Conservation (phyloP, 768 basidiomycete species). For the Phanerochaete sordida region DNA sequence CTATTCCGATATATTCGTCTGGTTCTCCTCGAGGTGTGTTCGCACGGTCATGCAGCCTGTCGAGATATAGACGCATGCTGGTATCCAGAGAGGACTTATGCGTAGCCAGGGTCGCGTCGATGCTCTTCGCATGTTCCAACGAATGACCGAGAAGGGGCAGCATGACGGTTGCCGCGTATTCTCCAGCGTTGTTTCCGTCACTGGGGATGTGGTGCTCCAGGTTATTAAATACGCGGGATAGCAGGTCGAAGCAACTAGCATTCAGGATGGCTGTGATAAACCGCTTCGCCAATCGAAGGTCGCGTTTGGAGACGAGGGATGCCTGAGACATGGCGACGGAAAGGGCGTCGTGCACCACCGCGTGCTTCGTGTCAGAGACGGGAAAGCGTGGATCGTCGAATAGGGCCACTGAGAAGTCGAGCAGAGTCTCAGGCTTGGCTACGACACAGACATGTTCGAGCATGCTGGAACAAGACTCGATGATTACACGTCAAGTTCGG, state of each 20-base stretch:
- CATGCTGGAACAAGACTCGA: no score
- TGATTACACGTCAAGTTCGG: no score
- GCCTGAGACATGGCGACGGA: neutral
- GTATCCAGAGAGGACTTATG: neutral
- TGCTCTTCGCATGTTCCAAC: neutral
- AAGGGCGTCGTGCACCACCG: neutral
- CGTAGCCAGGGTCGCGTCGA: no score
- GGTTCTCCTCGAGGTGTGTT: neutral
- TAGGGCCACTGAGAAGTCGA: neutral
- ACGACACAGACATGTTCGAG: no score
- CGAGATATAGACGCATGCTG: neutral
- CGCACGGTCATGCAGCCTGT: neutral
- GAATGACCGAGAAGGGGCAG: neutral
- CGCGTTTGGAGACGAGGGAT: neutral
- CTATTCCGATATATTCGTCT: neutral
- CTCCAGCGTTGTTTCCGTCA: neutral
- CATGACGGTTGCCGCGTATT: neutral
- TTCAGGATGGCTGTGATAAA: neutral
- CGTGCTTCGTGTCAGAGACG: neutral
- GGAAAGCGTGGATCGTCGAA: neutral
- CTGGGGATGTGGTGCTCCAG: neutral
- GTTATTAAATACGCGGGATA: neutral
- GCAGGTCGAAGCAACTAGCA: neutral
- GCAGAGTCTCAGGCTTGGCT: neutral
- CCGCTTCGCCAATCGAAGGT: neutral